Base-by-base conservation (phyloP, 441 rosid genomes). In the Hura crepitans region DNA sequence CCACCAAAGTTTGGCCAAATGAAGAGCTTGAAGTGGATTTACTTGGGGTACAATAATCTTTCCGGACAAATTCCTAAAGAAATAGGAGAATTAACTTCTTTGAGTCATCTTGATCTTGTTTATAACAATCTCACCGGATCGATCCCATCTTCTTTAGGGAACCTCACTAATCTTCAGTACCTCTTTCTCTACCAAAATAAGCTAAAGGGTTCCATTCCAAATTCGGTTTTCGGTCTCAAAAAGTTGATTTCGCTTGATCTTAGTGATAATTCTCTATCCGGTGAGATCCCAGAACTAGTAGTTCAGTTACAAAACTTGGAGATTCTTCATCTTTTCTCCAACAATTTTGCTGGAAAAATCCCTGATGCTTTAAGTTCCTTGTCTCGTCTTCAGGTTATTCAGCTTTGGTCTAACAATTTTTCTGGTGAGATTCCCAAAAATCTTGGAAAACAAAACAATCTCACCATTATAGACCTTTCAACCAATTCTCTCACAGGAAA, bases 301-400 rank as follows among this genome's bases (percentile, higher is more conserved):
- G 43, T 64, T 65, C 85, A 84, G 68, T 49, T 93, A 71, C 81
- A 86, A 70, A 85, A 75, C 58, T 71, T 93, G 80, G 87, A 90
- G 75, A 81, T 93, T 72, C 90, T 93, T 66, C 98, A 93, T 72
- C 94, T 93, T 61, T 93, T 93, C 79, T 87, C 94, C 43, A 93
- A 93, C 83, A 80, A 83, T 69, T 75, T 93, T 27, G 70, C 83
- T 5, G 98, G 97, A 3, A 81, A 72, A 66, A 84, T 93, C 53
- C 97, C 97, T 0, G 13, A 54, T 20, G 80, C 87, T 28, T 70
- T 93, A 68, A 75, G 88, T 11, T 81, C 83, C 64, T 78, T 93
- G 84, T 88, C 87, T 66, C 87, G 82, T 54, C 96, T 93, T 59
- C 88, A 80, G 80, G 94, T 89, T 49, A 90, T 93, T 73, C 97